phyloP scores from a whole-genome alignment of 2,329 filamentous ascomycete genomes.

The Penicillium hesseltinei region DNA sequence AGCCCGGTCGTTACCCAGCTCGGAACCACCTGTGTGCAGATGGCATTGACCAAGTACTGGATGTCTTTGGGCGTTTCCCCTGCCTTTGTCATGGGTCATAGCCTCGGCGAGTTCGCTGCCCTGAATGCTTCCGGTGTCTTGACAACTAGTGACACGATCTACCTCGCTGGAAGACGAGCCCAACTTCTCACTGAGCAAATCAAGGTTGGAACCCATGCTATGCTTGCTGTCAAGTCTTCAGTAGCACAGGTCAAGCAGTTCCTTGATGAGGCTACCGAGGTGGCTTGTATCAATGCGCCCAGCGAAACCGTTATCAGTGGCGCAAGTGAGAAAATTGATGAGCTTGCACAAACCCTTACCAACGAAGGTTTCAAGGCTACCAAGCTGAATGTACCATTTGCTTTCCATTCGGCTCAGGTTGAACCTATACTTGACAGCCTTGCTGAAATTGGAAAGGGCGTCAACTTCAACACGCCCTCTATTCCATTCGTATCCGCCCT shows the following conservation, averaged over 20 bases:
- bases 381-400: conserved; percentile 45
- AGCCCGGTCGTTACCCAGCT: conserved; percentile 38
- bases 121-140: conserved; percentile 38
- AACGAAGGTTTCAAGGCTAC: conserved; percentile 42
- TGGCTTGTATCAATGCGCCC: conserved; percentile 47
- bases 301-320: conserved; percentile 46
- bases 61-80: conserved; percentile 31
- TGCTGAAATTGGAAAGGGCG: conserved; percentile 35
- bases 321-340: conserved; percentile 36
- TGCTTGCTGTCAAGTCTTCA: conserved; percentile 45
- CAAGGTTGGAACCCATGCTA: conserved; percentile 43
- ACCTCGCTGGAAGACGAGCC: conserved; percentile 61
- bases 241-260: conserved; percentile 33
- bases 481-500: conserved; percentile 49
- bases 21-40: conserved; percentile 41
- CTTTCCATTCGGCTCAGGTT: conserved; percentile 49
- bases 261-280: conserved; percentile 31
- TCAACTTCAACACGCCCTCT: conserved; percentile 41
- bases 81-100: conserved; percentile 27
- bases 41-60: conserved; percentile 41
- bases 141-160: conserved; percentile 47
- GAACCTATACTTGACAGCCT: conserved; percentile 47
- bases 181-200: conserved; percentile 43
- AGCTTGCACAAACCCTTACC: conserved; percentile 35
- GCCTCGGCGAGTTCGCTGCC: conserved; percentile 43